Evolutionary conservation across 1,284 basidiomycete genomes (phyloP).

Genomic region (Ganoderma boninense): DNA sequence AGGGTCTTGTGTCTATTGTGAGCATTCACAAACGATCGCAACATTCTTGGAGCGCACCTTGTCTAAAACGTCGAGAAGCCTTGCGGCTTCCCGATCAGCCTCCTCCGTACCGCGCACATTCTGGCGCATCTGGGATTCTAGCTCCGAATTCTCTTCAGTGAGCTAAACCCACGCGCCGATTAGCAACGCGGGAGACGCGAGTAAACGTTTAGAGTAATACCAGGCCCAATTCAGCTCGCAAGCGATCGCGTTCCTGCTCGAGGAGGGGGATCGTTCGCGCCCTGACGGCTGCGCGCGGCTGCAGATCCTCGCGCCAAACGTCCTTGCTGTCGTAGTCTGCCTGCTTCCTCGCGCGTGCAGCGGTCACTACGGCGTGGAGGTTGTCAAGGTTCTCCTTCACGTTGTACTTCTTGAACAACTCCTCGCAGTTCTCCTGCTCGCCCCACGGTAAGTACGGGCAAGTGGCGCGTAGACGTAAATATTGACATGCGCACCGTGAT

Average conservation of each 20-base stretch:
- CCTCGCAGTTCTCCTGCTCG: slow-evolving; percentile 52
- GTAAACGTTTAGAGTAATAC: slow-evolving; percentile 40
- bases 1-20: slow-evolving; percentile 54
- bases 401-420: slow-evolving; percentile 68
- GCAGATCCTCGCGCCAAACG: slow-evolving; percentile 66
- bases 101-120: slow-evolving; percentile 55
- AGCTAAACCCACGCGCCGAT: slow-evolving; percentile 47
- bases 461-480: slow-evolving; percentile 10
- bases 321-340: slow-evolving; percentile 56
- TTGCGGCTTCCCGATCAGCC: slow-evolving; percentile 53
- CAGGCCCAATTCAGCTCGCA: slow-evolving; percentile 58
- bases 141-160: slow-evolving; percentile 58
- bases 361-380: slow-evolving; percentile 71
- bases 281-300: slow-evolving; percentile 65
- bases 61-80: slow-evolving; percentile 63
- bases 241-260: slow-evolving; percentile 58
- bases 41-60: slow-evolving; percentile 47
- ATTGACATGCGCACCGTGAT: slow-evolving; percentile 57
- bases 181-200: background rate
- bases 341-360: slow-evolving; percentile 71
- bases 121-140: slow-evolving; percentile 58
- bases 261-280: slow-evolving; percentile 69
- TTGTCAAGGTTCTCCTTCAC: slow-evolving; percentile 74
- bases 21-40: slow-evolving; percentile 12
- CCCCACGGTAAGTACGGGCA: background rate